These are phyloP conservation scores for Hemisphaericaspora xylofermentans DNA, from an alignment of 1,139 yeast genomes.

Conservation along the genomic window DNA sequence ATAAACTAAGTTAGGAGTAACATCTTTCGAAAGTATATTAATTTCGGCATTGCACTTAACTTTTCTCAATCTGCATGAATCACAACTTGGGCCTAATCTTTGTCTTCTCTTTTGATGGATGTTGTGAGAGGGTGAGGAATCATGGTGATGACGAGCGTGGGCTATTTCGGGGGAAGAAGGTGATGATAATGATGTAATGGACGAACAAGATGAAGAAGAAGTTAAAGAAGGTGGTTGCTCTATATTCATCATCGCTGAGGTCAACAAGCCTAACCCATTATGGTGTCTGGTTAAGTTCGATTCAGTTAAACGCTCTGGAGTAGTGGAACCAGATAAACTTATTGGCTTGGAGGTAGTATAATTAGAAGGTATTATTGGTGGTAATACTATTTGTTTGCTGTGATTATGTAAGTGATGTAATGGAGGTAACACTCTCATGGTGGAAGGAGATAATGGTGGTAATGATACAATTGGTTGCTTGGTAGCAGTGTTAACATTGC, in stretches of 20 bases:
- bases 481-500: conserved; percentile 6
- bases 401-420: conserved; percentile 7
- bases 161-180: conserved; percentile 14
- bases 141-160: conserved; percentile 2
- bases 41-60: conserved; percentile 76
- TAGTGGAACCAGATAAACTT: conserved; percentile 6
- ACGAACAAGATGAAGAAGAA: conserved; percentile 8
- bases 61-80: conserved; percentile 66
- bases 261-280: conserved; percentile 16
- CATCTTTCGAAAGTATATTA: conserved; percentile 18
- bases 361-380: conserved; percentile 8
- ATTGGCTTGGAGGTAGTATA: conserved; percentile 6
- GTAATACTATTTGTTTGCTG: conserved; percentile 7
- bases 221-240: conserved; percentile 11
- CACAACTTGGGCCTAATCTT: conserved; percentile 75
- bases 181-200: conserved; percentile 12
- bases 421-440: conserved; percentile 3
- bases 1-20: conserved; percentile 8
- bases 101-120: conserved; percentile 46
- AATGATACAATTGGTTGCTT: conserved; percentile 8
- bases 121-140: background rate
- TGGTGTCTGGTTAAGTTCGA: conserved; percentile 10
- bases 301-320: conserved; percentile 12
- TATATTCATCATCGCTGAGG: conserved; percentile 13
- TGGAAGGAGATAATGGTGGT: conserved; percentile 11